A percentile compares a stretch with the other conserved stretches of the same genome.
These are phyloP conservation scores for Mycena haematopus DNA, from an alignment of 768 basidiomycete genomes.

Conservation along the genomic window DNA sequence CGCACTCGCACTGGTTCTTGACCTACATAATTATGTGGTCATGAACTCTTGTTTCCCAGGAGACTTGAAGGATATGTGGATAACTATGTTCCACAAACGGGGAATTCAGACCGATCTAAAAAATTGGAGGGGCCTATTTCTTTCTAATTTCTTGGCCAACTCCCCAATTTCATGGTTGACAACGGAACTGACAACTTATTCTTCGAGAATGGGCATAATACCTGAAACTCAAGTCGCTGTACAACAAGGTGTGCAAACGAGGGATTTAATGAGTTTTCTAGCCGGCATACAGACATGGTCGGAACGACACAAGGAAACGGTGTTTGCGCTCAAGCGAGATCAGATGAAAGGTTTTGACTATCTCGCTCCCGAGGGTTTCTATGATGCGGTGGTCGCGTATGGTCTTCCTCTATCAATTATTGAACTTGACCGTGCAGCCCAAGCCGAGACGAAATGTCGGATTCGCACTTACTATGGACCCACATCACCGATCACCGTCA, in stretches of 20 bases:
- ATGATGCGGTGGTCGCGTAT: slow-evolving; percentile 39
- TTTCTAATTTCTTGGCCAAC: slow-evolving; percentile 37
- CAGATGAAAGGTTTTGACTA: slow-evolving; percentile 43
- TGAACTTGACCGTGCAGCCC: slow-evolving; percentile 37
- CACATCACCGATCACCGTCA: slow-evolving; percentile 31
- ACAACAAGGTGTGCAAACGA: slow-evolving; percentile 36
- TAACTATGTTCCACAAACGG: slow-evolving; percentile 38
- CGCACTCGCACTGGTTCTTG: slow-evolving; percentile 31
- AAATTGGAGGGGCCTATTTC: slow-evolving; percentile 27
- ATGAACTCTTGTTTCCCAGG: slow-evolving; percentile 33
- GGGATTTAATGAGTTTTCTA: slow-evolving; percentile 35
- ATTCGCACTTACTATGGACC: slow-evolving; percentile 37
- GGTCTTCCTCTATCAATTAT: slow-evolving; percentile 34
- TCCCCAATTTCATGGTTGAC: slow-evolving; percentile 37
- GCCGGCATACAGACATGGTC: slow-evolving; percentile 34
- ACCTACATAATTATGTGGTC: slow-evolving; percentile 38
- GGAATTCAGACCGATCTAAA: slow-evolving; percentile 8
- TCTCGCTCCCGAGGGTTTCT: slow-evolving; percentile 38
- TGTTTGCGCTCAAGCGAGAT: slow-evolving; percentile 36
- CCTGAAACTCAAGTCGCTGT: slow-evolving; percentile 37
- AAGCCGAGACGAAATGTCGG: slow-evolving; percentile 24
- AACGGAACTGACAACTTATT: slow-evolving; percentile 32
- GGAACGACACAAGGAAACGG: slow-evolving; percentile 25
- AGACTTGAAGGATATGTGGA: slow-evolving; percentile 32
- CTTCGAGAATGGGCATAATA: slow-evolving; percentile 28